A percentile compares a stretch with the other conserved stretches of the same genome.
Evolutionary conservation across 371 early-diverging fungal genomes (phyloP).

Genomic region (Syncephalastrum contaminatum): DNA sequence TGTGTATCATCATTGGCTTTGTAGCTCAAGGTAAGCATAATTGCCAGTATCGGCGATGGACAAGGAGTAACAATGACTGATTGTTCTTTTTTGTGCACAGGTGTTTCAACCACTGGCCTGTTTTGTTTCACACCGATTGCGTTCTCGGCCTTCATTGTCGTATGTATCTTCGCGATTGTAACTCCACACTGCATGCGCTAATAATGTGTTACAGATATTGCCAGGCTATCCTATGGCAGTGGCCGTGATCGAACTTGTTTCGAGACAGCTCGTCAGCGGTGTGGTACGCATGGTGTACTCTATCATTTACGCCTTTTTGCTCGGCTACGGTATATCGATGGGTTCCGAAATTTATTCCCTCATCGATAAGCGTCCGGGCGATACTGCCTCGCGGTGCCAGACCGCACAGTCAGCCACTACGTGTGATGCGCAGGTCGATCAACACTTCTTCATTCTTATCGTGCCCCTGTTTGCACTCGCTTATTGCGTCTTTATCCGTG

Average conservation of each 20-base stretch:
- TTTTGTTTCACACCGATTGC: slow-evolving; percentile 53
- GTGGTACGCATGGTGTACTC: slow-evolving; percentile 81
- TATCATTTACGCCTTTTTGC: slow-evolving; percentile 72
- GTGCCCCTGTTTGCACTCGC: slow-evolving; percentile 46
- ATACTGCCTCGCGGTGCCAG: slow-evolving; percentile 13
- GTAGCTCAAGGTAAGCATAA: slow-evolving; percentile 48
- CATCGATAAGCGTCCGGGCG: slow-evolving; percentile 27
- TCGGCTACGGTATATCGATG: slow-evolving; percentile 79
- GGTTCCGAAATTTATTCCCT: slow-evolving; percentile 55
- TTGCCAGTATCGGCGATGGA: too few relatives aligned
- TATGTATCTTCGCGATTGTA: too few relatives aligned
- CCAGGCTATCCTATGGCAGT: slow-evolving; percentile 78
- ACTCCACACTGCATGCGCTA: too few relatives aligned
- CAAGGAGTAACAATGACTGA: too few relatives aligned
- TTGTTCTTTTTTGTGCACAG: slow-evolving; percentile 12
- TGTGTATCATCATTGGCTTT: slow-evolving; percentile 68
- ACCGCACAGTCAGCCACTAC: slow-evolving; percentile 20
- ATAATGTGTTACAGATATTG: slow-evolving; percentile 29
- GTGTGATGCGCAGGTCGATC: slow-evolving; percentile 25
- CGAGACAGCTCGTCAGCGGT: slow-evolving; percentile 85
- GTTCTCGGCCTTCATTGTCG: slow-evolving; percentile 53
- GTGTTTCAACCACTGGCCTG: slow-evolving; percentile 18
- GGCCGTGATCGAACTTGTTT: slow-evolving; percentile 78
- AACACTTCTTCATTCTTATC: slow-evolving; percentile 30
- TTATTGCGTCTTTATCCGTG: slow-evolving; percentile 44